Evolutionary conservation across 164 flowering plant genomes (phyloP).

Genomic region (Saururus chinensis): DNA sequence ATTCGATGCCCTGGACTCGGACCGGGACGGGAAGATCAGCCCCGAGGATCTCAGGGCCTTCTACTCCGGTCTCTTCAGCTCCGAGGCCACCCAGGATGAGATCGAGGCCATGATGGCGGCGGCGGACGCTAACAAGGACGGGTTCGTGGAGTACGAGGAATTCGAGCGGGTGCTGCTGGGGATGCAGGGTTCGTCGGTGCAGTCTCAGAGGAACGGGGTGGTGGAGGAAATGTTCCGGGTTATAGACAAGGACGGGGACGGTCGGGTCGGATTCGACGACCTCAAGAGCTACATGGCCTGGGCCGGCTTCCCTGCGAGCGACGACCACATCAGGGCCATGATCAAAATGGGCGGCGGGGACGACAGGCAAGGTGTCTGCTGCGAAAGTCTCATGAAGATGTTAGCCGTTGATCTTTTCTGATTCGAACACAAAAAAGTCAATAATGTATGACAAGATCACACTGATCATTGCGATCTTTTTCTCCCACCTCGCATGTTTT

Average conservation of each 20-base stretch:
- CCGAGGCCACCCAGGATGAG: constrained; percentile 30
- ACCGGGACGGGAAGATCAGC: constrained; percentile 84
- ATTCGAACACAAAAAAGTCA: too few species aligned
- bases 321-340: constrained; percentile 73
- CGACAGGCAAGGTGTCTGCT: constrained; percentile 39
- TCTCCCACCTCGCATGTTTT: too few species aligned
- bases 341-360: constrained; percentile 59
- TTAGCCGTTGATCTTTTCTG: constrained; percentile 31
- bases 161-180: constrained; percentile 47
- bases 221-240: constrained; percentile 52
- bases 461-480: too few species aligned
- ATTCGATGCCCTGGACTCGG: constrained; percentile 69
- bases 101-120: constrained; percentile 67
- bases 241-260: constrained; percentile 91
- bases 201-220: constrained; percentile 6
- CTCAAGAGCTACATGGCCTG: constrained; percentile 43
- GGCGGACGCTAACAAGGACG: constrained; percentile 63
- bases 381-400: constrained; percentile 45
- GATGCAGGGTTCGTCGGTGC: background rate
- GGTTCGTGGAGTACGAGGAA: constrained; percentile 75
- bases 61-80: constrained; percentile 23
- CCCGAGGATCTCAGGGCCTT: constrained; percentile 55
- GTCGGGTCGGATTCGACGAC: constrained; percentile 56
- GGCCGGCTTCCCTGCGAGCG: constrained; percentile 45
- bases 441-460: too few species aligned